Conservation (phyloP, 345 rosid genomes). For the Theobroma cacao region DNA sequence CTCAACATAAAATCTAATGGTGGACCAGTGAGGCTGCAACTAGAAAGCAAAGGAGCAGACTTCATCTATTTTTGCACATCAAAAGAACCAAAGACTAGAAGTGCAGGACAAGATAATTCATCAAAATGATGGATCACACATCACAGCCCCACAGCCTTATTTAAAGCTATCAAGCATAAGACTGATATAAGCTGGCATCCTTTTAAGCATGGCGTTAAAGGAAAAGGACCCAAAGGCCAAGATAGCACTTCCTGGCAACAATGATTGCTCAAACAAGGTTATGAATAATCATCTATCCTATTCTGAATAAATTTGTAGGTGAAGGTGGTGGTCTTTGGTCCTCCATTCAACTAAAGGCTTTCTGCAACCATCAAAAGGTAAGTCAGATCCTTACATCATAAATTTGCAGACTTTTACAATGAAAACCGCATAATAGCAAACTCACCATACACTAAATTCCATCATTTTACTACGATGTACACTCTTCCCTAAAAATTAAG, state of each 20-base stretch:
- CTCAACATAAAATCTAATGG: neutral
- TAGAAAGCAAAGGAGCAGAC: neutral
- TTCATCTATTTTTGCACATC: neutral
- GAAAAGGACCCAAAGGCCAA: neutral
- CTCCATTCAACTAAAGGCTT: neutral
- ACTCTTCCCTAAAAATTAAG: no score
- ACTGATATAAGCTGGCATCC: neutral
- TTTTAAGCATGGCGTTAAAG: neutral
- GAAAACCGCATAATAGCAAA: neutral
- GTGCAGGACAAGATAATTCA: neutral
- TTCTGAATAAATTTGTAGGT: neutral
- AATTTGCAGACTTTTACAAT: neutral
- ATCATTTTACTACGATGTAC: neutral
- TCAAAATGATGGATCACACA: constrained; percentile 3
- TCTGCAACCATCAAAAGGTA: neutral
- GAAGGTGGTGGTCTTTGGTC: neutral
- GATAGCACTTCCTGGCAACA: neutral
- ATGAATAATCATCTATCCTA: neutral
- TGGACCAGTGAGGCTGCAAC: neutral
- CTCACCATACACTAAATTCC: neutral
- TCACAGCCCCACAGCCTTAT: neutral
- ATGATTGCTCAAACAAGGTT: neutral
- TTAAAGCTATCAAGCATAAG: neutral
- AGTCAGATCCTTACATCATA: neutral
- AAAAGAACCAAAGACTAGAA: neutral